phyloP scores from a whole-genome alignment of 441 rosid genomes.

The Pelargonium australe region DNA sequence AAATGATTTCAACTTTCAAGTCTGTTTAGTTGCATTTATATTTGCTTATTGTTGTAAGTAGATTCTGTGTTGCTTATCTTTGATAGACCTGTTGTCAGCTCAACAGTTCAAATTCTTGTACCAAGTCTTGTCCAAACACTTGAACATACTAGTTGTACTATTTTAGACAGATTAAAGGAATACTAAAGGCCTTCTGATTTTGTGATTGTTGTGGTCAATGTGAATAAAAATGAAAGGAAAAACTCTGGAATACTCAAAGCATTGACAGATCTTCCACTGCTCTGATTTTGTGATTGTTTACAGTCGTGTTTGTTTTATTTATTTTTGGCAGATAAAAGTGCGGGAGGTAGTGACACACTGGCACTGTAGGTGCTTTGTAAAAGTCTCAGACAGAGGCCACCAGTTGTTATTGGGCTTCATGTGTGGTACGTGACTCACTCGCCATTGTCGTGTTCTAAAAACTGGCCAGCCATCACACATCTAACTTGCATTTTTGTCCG shows the following conservation, averaged over 20 bases:
- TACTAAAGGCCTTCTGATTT: too few relatives aligned
- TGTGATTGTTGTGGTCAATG: background rate
- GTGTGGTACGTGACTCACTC: background rate
- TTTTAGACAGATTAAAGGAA: too few relatives aligned
- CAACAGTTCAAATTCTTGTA: too few relatives aligned
- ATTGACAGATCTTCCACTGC: background rate
- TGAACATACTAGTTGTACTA: too few relatives aligned
- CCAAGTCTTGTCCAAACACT: too few relatives aligned
- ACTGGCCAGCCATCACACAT: background rate
- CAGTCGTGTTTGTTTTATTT: background rate
- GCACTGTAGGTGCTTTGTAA: background rate
- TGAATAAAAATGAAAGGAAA: background rate
- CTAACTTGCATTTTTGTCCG: conserved; percentile 1
- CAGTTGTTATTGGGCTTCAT: too few relatives aligned
- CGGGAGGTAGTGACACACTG: background rate
- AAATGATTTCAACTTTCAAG: too few relatives aligned
- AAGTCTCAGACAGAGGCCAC: background rate
- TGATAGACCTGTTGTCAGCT: too few relatives aligned
- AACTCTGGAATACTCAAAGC: background rate
- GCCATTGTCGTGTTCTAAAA: background rate
- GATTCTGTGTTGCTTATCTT: too few relatives aligned
- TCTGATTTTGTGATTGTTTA: background rate
- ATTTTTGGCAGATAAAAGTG: background rate
- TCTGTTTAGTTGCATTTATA: too few relatives aligned
- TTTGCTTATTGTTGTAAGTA: too few relatives aligned